phyloP scores from a whole-genome alignment of 164 flowering plant genomes.

The Vitis labrusca region DNA sequence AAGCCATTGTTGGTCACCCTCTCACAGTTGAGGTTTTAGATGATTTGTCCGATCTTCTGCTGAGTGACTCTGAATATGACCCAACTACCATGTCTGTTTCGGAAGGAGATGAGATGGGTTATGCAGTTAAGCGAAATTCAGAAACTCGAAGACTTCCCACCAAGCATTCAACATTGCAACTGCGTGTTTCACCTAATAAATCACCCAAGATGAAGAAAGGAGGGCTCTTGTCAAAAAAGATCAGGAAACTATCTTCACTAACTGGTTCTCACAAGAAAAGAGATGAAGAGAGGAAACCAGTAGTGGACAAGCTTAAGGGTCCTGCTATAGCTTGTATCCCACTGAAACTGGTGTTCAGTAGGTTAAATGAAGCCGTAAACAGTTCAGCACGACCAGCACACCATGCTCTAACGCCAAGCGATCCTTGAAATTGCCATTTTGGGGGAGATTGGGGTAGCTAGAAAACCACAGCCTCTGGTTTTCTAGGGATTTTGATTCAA shows the following conservation, averaged over 20 bases:
- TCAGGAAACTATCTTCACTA: slow-evolving; percentile 65
- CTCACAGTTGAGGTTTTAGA: slow-evolving; percentile 58
- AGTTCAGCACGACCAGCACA: slow-evolving; percentile 33
- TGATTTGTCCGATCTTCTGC: slow-evolving; percentile 39
- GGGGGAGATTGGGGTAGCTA: slow-evolving; percentile 2
- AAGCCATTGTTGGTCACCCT: slow-evolving; percentile 83
- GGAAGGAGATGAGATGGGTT: slow-evolving; percentile 13
- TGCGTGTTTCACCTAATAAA: slow-evolving; percentile 23
- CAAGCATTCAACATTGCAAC: slow-evolving; percentile 17
- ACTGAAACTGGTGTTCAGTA: slow-evolving; percentile 75
- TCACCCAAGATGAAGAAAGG: slow-evolving; percentile 40
- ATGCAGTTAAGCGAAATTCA: slow-evolving; percentile 10
- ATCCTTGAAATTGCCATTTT: slow-evolving; percentile 8
- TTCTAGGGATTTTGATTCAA: slow-evolving; percentile 3
- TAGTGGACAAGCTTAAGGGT: slow-evolving; percentile 42
- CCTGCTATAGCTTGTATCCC: slow-evolving; percentile 75
- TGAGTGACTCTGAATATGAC: slow-evolving; percentile 18
- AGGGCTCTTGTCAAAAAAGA: slow-evolving; percentile 57
- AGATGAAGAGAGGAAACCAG: slow-evolving; percentile 30
- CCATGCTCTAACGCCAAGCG: slow-evolving; percentile 15
- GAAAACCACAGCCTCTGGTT: neutral
- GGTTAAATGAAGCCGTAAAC: slow-evolving; percentile 75
- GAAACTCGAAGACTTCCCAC: slow-evolving; percentile 11
- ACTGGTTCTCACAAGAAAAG: slow-evolving; percentile 32
- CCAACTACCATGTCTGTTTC: slow-evolving; percentile 9